These are phyloP conservation scores for Lasiodiplodia citricola DNA, from an alignment of 2,329 filamentous ascomycete genomes.

Conservation along the genomic window DNA sequence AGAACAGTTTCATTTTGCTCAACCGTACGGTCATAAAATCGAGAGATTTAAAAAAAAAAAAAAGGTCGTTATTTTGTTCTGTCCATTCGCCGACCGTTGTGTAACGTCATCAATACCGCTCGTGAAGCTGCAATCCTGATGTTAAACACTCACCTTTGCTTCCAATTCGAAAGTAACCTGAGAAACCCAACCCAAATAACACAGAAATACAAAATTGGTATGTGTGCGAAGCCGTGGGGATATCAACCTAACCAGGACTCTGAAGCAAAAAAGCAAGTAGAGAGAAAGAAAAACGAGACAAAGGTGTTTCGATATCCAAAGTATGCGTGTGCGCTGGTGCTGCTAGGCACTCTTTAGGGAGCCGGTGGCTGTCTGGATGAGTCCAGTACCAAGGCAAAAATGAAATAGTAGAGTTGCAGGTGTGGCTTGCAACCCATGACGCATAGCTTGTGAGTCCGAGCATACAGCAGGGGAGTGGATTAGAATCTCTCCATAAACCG, in stretches of 20 bases:
- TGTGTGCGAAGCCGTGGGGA: not conserved
- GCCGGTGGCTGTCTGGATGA: not conserved
- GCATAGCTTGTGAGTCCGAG: not conserved
- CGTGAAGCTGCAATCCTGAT: not conserved
- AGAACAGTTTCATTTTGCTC: not conserved
- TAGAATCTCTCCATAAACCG: constrained; percentile 21
- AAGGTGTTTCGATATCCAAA: not conserved
- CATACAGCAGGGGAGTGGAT: not conserved
- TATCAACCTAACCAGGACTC: not conserved
- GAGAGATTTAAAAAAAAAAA: not conserved
- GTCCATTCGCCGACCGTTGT: not conserved
- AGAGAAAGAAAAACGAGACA: not conserved
- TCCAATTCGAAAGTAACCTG: not conserved
- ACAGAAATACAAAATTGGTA: not conserved
- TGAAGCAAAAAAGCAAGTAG: not conserved
- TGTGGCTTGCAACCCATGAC: not conserved
- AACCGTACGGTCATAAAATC: not conserved
- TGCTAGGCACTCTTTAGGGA: not conserved
- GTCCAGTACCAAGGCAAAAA: not conserved
- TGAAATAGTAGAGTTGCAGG: not conserved
- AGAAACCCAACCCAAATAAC: not conserved
- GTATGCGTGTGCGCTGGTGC: not conserved
- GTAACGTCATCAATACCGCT: not conserved
- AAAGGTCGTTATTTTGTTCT: not conserved
- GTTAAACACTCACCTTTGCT: not conserved